Percentiles rank a stretch among this genome's conserved stretches.
These are phyloP conservation scores for Royoungia palumana DNA, from an alignment of 768 basidiomycete genomes.

Conservation along the genomic window DNA sequence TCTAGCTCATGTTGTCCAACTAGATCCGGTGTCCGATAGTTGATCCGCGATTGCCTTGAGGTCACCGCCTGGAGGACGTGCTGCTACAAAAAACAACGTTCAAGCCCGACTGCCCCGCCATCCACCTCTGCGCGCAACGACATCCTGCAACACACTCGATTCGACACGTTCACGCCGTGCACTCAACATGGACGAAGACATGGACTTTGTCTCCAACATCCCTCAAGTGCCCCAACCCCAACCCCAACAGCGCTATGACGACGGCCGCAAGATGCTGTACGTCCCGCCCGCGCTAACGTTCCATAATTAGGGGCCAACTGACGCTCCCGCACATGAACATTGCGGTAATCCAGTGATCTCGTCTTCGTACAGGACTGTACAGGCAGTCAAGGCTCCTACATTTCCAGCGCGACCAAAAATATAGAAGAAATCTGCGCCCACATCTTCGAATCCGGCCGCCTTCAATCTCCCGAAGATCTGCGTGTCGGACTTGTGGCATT, in stretches of 20 bases:
- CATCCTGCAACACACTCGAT: background rate
- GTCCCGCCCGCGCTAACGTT: constrained; percentile 28
- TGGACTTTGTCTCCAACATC: constrained; percentile 56
- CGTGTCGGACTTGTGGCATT: constrained; percentile 92
- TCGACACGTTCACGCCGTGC: background rate
- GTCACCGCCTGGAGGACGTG: constrained; percentile 27
- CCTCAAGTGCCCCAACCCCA: constrained; percentile 33
- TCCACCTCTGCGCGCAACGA: constrained; percentile 13
- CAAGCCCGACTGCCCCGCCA: constrained; percentile 6
- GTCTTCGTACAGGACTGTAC: constrained; percentile 97
- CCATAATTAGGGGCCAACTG: constrained; percentile 16
- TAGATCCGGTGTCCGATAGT: constrained; percentile 35
- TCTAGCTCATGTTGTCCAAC: constrained; percentile 2
- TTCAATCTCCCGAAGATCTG: constrained; percentile 84
- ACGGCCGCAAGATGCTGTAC: constrained; percentile 71
- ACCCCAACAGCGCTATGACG: constrained; percentile 35
- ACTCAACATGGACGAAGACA: constrained; percentile 71
- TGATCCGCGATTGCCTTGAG: constrained; percentile 38
- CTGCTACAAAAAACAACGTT: constrained; percentile 16
- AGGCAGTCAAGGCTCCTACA: constrained; percentile 86
- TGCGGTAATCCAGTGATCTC: constrained; percentile 59
- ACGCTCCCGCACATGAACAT: constrained; percentile 1
- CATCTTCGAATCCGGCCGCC: constrained; percentile 91
- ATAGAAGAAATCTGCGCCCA: constrained; percentile 93
- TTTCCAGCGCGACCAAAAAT: constrained; percentile 92